Base-by-base conservation (phyloP, 179 eudicot genomes). In the Nepenthes alata region DNA sequence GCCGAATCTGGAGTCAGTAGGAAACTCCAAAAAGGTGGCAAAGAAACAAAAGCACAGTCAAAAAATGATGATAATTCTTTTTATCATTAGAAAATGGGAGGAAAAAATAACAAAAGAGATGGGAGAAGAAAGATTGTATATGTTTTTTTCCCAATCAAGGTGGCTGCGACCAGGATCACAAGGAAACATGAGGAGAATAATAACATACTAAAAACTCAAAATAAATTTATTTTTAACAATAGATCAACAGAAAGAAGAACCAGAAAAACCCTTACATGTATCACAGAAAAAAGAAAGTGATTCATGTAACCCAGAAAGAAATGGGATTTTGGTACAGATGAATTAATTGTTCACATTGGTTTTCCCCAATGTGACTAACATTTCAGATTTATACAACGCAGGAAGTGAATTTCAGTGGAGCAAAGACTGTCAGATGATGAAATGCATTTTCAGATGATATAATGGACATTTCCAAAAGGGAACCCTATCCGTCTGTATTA, bases 341-440 rank as follows among this genome's bases (percentile, higher is more conserved):
- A 71, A 74, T 73, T 67, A 71, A 74, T 73, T 67, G 78, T 75
- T 76, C 68, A 78, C 74, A 73, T 59, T 65, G 68, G 82, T 70
- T 77, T 69, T 58, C 70, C 82, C 78, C 75, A 66, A 59, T 67
- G 83, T 71, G 82, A 67, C 70, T 25, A 79, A 70, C 68, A 70
- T 72, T 66, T 58, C 79, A 49, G 67, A 72, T 61, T 84, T 84
- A 76, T 85, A 85, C 96, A 85, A 67, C 63, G 69, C 71, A 65
- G 63, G 63, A 74, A 76, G 65, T 59, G 69, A 57, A 69, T 47
- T 70, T 62, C 54, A 67, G 58, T 11, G 45, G 45, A 62, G 71
- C 67, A 70, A 73, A 74, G 74, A 73, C 74, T 55, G 66, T 73
- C 73, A 64, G 76, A 77, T 74, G 76, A 77, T 74, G 72, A 74